phyloP scores from a whole-genome alignment of 179 eudicot species.

The Monotropa hypopitys region DNA sequence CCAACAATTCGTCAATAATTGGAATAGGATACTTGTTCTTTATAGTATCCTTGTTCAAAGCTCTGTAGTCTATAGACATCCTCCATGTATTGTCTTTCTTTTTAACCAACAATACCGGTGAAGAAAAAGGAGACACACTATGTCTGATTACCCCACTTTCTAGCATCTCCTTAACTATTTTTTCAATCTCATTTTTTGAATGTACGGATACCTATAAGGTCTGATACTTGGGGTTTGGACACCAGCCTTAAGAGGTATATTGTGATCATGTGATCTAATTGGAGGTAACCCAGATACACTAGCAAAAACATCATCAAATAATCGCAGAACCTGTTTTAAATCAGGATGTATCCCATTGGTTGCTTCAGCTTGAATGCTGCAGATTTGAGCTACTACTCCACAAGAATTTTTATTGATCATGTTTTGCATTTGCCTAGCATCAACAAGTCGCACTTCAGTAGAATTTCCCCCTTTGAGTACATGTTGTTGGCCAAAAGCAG shows the following conservation, averaged over 20 bases:
- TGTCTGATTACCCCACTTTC: background rate
- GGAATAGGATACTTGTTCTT: constrained; percentile 6
- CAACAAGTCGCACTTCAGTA: no score
- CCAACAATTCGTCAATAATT: constrained; percentile 9
- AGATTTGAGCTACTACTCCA: background rate
- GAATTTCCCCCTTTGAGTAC: no score
- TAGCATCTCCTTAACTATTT: background rate
- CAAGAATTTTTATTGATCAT: background rate
- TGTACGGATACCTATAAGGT: background rate
- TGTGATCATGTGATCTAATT: background rate
- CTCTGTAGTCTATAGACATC: background rate
- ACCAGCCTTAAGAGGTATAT: background rate
- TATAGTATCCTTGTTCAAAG: background rate
- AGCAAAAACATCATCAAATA: background rate
- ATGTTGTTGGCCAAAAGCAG: no score
- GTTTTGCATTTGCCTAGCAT: no score
- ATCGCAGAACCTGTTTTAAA: background rate
- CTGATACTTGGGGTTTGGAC: background rate
- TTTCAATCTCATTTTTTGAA: background rate
- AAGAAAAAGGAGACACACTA: background rate
- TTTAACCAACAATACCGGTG: background rate
- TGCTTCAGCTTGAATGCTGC: background rate
- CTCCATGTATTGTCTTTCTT: constrained; percentile 1
- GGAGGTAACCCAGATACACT: background rate
- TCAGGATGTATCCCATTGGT: background rate